These are phyloP conservation scores for Tylopilus felleus DNA, from an alignment of 768 basidiomycete genomes.

Conservation along the genomic window DNA sequence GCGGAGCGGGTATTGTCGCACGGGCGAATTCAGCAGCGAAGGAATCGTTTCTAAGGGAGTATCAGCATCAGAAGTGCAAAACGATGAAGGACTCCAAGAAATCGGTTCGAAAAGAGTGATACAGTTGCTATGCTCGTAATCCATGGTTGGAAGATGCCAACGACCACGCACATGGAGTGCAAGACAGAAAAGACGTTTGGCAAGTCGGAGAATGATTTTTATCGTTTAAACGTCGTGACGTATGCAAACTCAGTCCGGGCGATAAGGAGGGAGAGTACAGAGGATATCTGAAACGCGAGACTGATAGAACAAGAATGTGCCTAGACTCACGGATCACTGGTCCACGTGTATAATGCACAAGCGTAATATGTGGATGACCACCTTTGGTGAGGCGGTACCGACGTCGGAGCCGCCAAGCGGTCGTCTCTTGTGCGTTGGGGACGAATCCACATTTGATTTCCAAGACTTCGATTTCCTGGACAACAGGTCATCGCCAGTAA, in stretches of 20 bases:
- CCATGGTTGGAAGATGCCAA: neutral
- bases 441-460: slow-evolving; percentile 77
- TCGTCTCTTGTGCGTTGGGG: slow-evolving; percentile 57
- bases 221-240: neutral
- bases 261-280: slow-evolving; percentile 11
- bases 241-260: neutral
- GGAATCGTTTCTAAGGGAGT: slow-evolving; percentile 54
- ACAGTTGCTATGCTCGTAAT: neutral
- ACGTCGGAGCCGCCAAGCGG: slow-evolving; percentile 65
- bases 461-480: slow-evolving; percentile 71
- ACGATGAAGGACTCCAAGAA: neutral
- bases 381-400: slow-evolving; percentile 73
- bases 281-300: slow-evolving; percentile 20
- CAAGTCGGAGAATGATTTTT: neutral
- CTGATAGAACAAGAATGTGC: neutral
- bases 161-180: neutral
- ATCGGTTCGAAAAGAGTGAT: neutral
- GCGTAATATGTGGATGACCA: slow-evolving; percentile 66
- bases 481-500: neutral
- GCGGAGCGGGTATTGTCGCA: slow-evolving; percentile 70
- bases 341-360: slow-evolving; percentile 75
- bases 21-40: slow-evolving; percentile 53
- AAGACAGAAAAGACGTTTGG: neutral
- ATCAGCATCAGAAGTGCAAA: slow-evolving; percentile 13
- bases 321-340: slow-evolving; percentile 54